phyloP scores from a whole-genome alignment of 352 stramenopile species.

The Phytophthora capsici region DNA sequence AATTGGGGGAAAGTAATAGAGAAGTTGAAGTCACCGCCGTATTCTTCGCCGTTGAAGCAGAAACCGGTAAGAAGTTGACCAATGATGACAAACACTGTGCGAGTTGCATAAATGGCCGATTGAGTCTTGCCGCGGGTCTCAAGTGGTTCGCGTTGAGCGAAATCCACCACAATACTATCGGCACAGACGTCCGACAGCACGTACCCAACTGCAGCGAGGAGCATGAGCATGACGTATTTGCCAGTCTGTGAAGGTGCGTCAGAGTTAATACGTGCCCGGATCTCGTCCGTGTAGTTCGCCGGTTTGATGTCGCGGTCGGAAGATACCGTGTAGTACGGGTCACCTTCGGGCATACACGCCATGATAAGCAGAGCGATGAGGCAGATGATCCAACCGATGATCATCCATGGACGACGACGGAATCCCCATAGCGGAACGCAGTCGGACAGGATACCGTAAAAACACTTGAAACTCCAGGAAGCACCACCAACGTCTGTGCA shows the following conservation, averaged over 20 bases:
- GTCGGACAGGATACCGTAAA: conserved; percentile 35
- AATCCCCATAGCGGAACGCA: conserved; percentile 28
- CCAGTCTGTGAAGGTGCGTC: conserved; percentile 13
- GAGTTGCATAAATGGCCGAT: conserved; percentile 23
- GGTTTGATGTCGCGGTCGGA: conserved; percentile 30
- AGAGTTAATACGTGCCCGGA: conserved; percentile 23
- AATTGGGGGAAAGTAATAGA: conserved; percentile 37
- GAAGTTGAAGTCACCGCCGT: conserved; percentile 36
- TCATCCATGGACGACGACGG: conserved; percentile 31
- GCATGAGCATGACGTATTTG: conserved; percentile 41
- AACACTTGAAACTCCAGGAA: conserved; percentile 57
- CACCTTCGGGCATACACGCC: conserved; percentile 24
- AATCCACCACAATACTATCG: conserved; percentile 43
- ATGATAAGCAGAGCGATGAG: conserved; percentile 40
- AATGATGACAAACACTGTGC: conserved; percentile 31
- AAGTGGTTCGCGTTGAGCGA: conserved; percentile 46
- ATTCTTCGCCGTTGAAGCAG: conserved; percentile 38
- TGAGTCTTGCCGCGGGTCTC: conserved; percentile 47
- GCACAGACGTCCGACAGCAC: conserved; percentile 35
- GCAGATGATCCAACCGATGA: conserved; percentile 41
- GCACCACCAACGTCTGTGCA: conserved; percentile 39
- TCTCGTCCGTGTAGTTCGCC: conserved; percentile 29
- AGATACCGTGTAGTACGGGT: conserved; percentile 36
- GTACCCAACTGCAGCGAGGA: conserved; percentile 32
- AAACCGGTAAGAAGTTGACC: conserved; percentile 32